Conservation (phyloP, 2,329 filamentous ascomycete species). For the Fusarium miscanthi region DNA sequence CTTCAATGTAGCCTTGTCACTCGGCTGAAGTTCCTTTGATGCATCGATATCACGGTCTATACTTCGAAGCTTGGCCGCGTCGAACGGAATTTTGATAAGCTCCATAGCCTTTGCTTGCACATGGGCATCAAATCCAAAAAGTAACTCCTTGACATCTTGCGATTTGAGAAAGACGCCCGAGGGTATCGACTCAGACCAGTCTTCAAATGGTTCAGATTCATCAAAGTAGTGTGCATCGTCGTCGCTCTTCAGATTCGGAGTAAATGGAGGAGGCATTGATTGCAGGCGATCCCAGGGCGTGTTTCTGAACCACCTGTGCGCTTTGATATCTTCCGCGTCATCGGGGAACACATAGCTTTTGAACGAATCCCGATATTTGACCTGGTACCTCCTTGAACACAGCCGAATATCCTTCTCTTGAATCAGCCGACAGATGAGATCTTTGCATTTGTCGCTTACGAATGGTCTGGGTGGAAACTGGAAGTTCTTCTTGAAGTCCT, state of each 20-base stretch:
- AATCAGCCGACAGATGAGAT: conserved; percentile 79
- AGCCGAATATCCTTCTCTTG: conserved; percentile 80
- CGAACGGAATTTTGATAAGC: conserved; percentile 61
- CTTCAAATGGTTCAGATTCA: conserved; percentile 78
- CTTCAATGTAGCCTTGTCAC: conserved; percentile 58
- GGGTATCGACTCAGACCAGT: conserved; percentile 64
- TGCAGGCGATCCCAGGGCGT: conserved; percentile 84
- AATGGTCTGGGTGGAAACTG: conserved; percentile 74
- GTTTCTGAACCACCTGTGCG: conserved; percentile 85
- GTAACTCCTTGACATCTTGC: conserved; percentile 47
- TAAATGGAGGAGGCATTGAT: conserved; percentile 77
- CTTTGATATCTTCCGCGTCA: conserved; percentile 90
- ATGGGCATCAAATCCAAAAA: conserved; percentile 54
- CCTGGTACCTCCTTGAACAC: conserved; percentile 78
- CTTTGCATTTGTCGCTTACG: conserved; percentile 77
- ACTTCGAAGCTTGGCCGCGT: conserved; percentile 59
- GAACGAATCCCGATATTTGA: conserved; percentile 64
- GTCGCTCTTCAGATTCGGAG: conserved; percentile 75
- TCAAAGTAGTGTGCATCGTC: conserved; percentile 93
- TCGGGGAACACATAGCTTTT: conserved; percentile 79
- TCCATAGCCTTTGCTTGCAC: conserved; percentile 58
- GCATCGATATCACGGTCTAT: conserved; percentile 62
- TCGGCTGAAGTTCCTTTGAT: conserved; percentile 47
- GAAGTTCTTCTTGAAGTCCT: conserved; percentile 78
- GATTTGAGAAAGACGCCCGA: conserved; percentile 47